Evolutionary conservation across 139 green algal genomes (phyloP).

Genomic region (Microglena sp.): DNA sequence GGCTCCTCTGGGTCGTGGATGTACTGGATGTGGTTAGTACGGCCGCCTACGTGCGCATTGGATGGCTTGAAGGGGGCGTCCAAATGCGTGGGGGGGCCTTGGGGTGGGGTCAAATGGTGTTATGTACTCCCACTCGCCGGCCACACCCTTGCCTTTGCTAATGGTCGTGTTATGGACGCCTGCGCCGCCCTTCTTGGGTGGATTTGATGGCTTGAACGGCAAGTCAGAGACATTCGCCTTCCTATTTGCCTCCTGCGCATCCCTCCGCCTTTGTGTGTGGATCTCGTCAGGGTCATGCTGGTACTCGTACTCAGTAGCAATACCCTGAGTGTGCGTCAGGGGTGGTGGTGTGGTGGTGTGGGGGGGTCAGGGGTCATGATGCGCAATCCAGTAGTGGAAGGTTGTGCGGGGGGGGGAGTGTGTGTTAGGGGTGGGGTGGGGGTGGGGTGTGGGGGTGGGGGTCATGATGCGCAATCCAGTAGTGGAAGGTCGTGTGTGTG

Average conservation of each 20-base stretch:
- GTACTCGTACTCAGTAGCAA: slow-evolving; percentile 32
- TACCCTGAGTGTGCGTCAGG: slow-evolving; percentile 13
- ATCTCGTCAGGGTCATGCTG: slow-evolving; percentile 24
- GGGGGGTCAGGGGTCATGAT: too few relatives aligned
- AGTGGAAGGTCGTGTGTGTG: too few relatives aligned
- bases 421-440: too few relatives aligned
- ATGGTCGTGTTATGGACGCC: slow-evolving; percentile 38
- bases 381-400: too few relatives aligned
- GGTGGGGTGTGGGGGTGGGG: too few relatives aligned
- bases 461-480: too few relatives aligned
- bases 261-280: slow-evolving; percentile 5
- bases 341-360: too few relatives aligned
- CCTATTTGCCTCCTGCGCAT: slow-evolving; percentile 20
- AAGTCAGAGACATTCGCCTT: slow-evolving; percentile 20
- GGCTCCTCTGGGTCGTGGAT: slow-evolving; percentile 29
- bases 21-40: slow-evolving; percentile 24
- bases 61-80: slow-evolving; percentile 20
- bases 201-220: slow-evolving; percentile 45
- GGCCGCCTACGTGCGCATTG: slow-evolving; percentile 14
- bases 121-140: slow-evolving; percentile 35
- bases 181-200: slow-evolving; percentile 24
- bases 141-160: slow-evolving; percentile 34
- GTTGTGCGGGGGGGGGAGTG: too few relatives aligned
- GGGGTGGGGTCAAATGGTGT: not conserved
- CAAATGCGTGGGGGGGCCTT: too few relatives aligned